Percentiles rank a stretch among this genome's conserved stretches.
Conservation (phyloP, 257 asterid genomes). For the Nicotiana undulata region DNA sequence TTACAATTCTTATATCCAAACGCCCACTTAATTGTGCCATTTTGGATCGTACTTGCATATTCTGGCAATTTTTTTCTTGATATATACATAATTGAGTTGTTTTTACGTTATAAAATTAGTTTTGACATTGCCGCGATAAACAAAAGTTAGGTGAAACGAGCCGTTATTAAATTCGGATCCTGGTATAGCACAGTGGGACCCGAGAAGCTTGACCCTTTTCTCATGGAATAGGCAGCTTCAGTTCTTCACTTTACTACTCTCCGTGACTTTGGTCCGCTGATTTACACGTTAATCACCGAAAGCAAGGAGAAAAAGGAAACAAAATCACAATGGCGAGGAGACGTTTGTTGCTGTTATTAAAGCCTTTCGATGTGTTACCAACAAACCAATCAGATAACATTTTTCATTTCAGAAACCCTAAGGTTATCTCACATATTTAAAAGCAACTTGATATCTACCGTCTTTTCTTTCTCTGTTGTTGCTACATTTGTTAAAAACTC, state of each 20-base stretch:
- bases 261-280: not conserved
- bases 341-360: conserved; percentile 63
- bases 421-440: conserved; percentile 28
- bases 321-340: conserved; percentile 46
- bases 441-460: not conserved
- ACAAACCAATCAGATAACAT: conserved; percentile 19
- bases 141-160: not conserved
- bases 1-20: too few relatives aligned
- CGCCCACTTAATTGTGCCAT: too few relatives aligned
- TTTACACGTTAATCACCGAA: not conserved
- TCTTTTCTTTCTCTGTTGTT: too few relatives aligned
- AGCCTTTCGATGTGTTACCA: conserved; percentile 78
- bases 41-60: too few relatives aligned
- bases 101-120: too few relatives aligned
- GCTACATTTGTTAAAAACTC: too few relatives aligned
- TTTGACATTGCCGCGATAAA: too few relatives aligned
- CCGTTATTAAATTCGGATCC: not conserved
- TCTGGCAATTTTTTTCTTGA: too few relatives aligned
- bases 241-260: not conserved
- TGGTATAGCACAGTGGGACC: not conserved
- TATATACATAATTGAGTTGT: too few relatives aligned
- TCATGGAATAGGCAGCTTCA: not conserved
- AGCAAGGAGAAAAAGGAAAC: not conserved
- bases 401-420: conserved; percentile 40
- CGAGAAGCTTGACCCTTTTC: not conserved